Conservation (phyloP, 805 yeast genomes). For the Pichia deserticola region DNA sequence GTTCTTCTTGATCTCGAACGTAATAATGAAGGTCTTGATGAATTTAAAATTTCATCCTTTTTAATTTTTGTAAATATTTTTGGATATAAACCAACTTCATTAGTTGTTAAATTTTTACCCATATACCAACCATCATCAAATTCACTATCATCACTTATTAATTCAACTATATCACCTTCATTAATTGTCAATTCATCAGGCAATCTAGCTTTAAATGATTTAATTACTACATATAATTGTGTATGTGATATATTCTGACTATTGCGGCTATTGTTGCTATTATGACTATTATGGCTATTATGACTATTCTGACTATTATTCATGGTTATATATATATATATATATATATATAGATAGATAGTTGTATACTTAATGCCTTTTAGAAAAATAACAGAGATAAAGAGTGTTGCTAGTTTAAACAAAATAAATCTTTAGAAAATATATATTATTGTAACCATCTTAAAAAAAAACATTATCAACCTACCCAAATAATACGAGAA, state of each 20-base stretch:
- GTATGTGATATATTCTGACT: constrained; percentile 3
- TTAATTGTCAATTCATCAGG: constrained; percentile 82
- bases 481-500: too few relatives aligned
- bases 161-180: constrained; percentile 81
- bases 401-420: too few relatives aligned
- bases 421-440: too few relatives aligned
- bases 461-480: too few relatives aligned
- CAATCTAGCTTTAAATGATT: constrained; percentile 78
- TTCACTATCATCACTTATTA: constrained; percentile 86
- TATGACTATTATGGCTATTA: too few relatives aligned
- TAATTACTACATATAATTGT: constrained; percentile 50
- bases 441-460: too few relatives aligned
- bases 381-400: too few relatives aligned
- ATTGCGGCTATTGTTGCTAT: background rate
- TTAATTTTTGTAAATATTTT: constrained; percentile 62
- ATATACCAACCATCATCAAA: constrained; percentile 97
- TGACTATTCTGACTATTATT: too few relatives aligned
- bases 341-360: too few relatives aligned
- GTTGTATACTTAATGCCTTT: too few relatives aligned
- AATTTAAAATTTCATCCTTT: background rate
- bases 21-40: constrained; percentile 33
- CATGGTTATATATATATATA: too few relatives aligned
- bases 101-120: constrained; percentile 69
- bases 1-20: constrained; percentile 55
- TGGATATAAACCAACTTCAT: constrained; percentile 83